phyloP scores from a whole-genome alignment of 805 yeast species.

The Nakazawaea pomicola region DNA sequence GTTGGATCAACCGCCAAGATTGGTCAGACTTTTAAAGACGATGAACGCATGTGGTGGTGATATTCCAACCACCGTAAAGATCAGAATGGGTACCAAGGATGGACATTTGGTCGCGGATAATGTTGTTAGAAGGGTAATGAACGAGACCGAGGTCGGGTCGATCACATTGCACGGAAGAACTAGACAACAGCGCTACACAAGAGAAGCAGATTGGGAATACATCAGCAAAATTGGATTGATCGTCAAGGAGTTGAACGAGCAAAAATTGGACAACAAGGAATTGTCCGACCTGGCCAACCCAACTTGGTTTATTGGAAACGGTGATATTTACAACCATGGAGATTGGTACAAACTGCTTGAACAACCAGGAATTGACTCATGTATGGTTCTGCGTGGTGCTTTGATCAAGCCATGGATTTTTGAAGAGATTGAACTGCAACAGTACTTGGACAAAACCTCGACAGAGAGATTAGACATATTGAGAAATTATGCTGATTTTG shows the following conservation, averaged over 20 bases:
- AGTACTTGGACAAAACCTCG: conserved; percentile 87
- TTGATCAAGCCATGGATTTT: conserved; percentile 98
- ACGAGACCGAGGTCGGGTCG: conserved; percentile 81
- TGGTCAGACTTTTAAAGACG: conserved; percentile 73
- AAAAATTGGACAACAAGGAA: conserved; percentile 56
- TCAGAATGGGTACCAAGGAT: conserved; percentile 88
- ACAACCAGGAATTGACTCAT: conserved; percentile 76
- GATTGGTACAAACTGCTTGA: conserved; percentile 79
- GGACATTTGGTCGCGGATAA: conserved; percentile 82
- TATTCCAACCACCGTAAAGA: conserved; percentile 84
- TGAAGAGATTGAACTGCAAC: conserved; percentile 88
- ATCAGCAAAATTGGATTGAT: conserved; percentile 66
- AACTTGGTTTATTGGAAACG: conserved; percentile 88
- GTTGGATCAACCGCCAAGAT: conserved; percentile 80
- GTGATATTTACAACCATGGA: conserved; percentile 81
- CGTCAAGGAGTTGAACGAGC: conserved; percentile 54
- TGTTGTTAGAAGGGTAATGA: conserved; percentile 64
- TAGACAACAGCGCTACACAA: conserved; percentile 91
- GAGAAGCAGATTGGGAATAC: conserved; percentile 91
- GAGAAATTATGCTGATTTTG: conserved; percentile 65
- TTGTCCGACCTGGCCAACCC: conserved; percentile 45
- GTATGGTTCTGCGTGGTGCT: conserved; percentile 98
- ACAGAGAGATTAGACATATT: conserved; percentile 80
- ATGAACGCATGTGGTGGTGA: conserved; percentile 91
- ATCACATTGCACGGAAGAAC: conserved; percentile 95